Evolutionary conservation across 2,329 filamentous ascomycete species (phyloP).

Genomic region (Penicillium sp.): DNA sequence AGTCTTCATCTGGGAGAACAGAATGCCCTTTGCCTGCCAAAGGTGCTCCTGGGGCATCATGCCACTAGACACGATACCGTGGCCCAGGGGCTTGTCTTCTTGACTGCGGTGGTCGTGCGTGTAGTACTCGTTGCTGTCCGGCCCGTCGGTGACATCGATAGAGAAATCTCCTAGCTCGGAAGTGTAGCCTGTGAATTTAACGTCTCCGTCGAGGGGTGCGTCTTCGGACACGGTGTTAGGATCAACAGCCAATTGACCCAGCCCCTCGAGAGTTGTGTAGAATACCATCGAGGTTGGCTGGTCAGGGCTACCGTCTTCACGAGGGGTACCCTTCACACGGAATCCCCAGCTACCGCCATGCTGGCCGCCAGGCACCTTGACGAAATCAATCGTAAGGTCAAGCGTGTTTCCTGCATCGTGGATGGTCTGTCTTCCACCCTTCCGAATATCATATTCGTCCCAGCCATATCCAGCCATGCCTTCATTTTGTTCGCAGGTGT

Average conservation of each 20-base stretch:
- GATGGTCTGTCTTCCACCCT: conserved; percentile 83
- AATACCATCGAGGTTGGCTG: conserved; percentile 77
- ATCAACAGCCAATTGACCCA: conserved; percentile 63
- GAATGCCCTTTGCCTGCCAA: conserved; percentile 76
- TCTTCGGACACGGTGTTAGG: conserved; percentile 53
- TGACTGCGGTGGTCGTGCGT: conserved; percentile 61
- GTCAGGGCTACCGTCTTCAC: conserved; percentile 63
- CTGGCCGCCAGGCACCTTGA: conserved; percentile 82
- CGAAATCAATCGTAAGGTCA: conserved; percentile 88
- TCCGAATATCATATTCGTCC: conserved; percentile 92
- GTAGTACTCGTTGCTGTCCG: conserved; percentile 59
- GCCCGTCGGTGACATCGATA: conserved; percentile 71
- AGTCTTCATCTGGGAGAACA: conserved; percentile 64
- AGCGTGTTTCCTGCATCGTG: conserved; percentile 85
- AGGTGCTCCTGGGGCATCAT: conserved; percentile 63
- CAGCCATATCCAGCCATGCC: conserved; percentile 94
- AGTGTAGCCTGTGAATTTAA: conserved; percentile 69
- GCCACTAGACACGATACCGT: conserved; percentile 72
- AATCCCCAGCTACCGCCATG: conserved; percentile 92
- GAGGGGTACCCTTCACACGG: conserved; percentile 76
- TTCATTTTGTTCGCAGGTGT: conserved; percentile 94
- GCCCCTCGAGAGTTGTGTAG: conserved; percentile 76
- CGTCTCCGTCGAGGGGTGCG: conserved; percentile 51
- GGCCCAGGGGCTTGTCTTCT: conserved; percentile 67
- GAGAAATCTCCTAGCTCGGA: conserved; percentile 74